Evolutionary conservation across 2,329 filamentous ascomycete species (phyloP).

Genomic region (Botryosphaeria dothidea): DNA sequence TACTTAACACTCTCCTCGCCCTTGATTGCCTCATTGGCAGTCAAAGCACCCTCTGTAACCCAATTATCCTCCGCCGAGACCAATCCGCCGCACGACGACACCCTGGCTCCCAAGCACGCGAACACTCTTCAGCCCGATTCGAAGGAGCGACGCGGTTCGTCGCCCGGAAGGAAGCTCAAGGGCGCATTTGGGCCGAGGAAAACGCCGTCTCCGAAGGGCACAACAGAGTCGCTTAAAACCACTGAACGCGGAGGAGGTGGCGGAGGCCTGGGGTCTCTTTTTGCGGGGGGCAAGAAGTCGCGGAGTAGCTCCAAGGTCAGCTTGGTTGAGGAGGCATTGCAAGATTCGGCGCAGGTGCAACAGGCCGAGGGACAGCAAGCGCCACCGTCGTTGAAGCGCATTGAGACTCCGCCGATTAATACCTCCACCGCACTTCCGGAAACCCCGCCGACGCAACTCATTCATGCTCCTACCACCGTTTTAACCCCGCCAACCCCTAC

Average conservation of each 20-base stretch:
- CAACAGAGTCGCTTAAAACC: slow-evolving; percentile 42
- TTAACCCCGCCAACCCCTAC: slow-evolving; percentile 66
- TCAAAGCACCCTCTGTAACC: slow-evolving; percentile 40
- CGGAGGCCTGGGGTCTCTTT: slow-evolving; percentile 44
- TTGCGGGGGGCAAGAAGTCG: slow-evolving; percentile 38
- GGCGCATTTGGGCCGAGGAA: slow-evolving; percentile 62
- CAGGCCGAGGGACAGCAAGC: background rate
- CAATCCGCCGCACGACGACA: slow-evolving; percentile 26
- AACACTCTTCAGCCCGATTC: slow-evolving; percentile 31
- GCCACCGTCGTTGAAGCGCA: slow-evolving; percentile 18
- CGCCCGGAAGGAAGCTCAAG: slow-evolving; percentile 70
- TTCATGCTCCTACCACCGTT: slow-evolving; percentile 54
- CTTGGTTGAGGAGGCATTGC: slow-evolving; percentile 17
- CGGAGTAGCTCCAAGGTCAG: slow-evolving; percentile 21
- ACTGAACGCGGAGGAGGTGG: slow-evolving; percentile 43
- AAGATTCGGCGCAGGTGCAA: slow-evolving; percentile 18
- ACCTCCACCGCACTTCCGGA: slow-evolving; percentile 43
- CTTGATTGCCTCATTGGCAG: slow-evolving; percentile 41
- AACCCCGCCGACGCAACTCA: slow-evolving; percentile 42
- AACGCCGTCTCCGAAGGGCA: slow-evolving; percentile 32
- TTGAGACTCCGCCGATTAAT: slow-evolving; percentile 25
- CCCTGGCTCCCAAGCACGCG: slow-evolving; percentile 32
- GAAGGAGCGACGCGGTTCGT: slow-evolving; percentile 59
- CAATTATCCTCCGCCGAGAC: slow-evolving; percentile 34
- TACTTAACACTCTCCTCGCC: slow-evolving; percentile 53